These are phyloP conservation scores for Fusarium sp. DNA, from an alignment of 2,329 filamentous ascomycete genomes.

Conservation along the genomic window DNA sequence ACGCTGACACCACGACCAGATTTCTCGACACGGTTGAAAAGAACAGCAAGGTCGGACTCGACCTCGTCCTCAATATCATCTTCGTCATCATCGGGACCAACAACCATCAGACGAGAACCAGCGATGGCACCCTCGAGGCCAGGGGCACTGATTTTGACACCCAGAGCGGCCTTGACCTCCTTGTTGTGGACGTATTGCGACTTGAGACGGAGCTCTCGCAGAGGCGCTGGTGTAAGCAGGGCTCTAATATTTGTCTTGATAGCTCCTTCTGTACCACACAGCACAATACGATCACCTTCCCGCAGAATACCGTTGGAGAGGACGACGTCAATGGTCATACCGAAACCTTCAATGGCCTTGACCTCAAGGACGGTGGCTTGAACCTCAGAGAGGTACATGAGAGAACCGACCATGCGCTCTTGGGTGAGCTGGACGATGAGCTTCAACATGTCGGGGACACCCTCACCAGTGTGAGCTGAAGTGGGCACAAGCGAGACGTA, in stretches of 20 bases:
- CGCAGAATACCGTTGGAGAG: conserved; percentile 94
- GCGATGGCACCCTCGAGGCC: conserved; percentile 96
- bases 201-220: conserved; percentile 95
- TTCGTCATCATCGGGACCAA: conserved; percentile 95
- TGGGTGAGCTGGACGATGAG: conserved; percentile 92
- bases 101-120: conserved; percentile 92
- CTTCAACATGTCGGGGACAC: conserved; percentile 99
- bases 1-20: conserved; percentile 95
- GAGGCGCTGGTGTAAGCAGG: conserved; percentile 88
- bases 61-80: conserved; percentile 97
- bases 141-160: conserved; percentile 98
- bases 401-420: conserved; percentile 94
- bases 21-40: conserved; percentile 92
- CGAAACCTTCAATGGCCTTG: conserved; percentile 98
- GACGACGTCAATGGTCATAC: conserved; percentile 98
- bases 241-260: conserved; percentile 97
- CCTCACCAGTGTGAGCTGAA: conserved; percentile 97
- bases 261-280: conserved; percentile 96
- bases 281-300: conserved; percentile 93
- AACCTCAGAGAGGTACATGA: conserved; percentile 99
- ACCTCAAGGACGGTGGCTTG: conserved; percentile 98
- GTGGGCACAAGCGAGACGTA: conserved; percentile 97
- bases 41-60: conserved; percentile 90
- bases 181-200: conserved; percentile 99
- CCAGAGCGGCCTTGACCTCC: conserved; percentile 96